Base-by-base conservation (phyloP, 2,329 filamentous ascomycete species). In the Exophiala sp. region DNA sequence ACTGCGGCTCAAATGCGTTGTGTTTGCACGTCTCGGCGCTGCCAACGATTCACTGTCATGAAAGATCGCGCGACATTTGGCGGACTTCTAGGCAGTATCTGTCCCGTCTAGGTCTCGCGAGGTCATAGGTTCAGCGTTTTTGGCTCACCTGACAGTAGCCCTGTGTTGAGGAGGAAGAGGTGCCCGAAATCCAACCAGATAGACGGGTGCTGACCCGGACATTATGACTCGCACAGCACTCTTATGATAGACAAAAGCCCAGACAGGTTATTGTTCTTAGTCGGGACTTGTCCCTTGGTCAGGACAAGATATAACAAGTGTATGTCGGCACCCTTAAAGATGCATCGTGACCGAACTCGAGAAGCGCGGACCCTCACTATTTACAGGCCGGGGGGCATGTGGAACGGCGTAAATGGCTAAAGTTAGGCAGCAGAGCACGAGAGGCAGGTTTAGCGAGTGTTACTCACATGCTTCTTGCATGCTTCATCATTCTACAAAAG, bases 91-190 rank as follows among this genome's bases (percentile, higher is more conserved):
- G 24, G 24, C 24, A 29, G 24, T 29, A 29, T 2, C 24, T 29
- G 24, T 29, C 24, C 24, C 7, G 24, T 29, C 24, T 8, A 8
- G 24, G 7, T 14, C 44, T 18, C 44, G 35, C 34, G 34, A 12
- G 44, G 55, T 58, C 55, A 58, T 52, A 54, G 38, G 52, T 47
- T 35, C 51, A 46, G 49, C 51, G 44, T 43, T 39, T 38, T 34
- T 20, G 44, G 43, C 52, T 58, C 55, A 58, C 52, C 55, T 54
- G 55, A 58, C 44, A 46, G 40, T 43, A 44, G 44, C 33, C 45
- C 39, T 33, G 36, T 38, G 35, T 49, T 48, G 52, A 46, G 10
- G 55, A 50, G 32, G 12, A 40, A 44, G 49, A 11, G 16, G 24
- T 50, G 50, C 42, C 55, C 47, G 47, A 50, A 41, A 48, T 42